These are phyloP conservation scores for Thielaviopsis cerberus DNA, from an alignment of 2,329 filamentous ascomycete genomes.

Conservation along the genomic window DNA sequence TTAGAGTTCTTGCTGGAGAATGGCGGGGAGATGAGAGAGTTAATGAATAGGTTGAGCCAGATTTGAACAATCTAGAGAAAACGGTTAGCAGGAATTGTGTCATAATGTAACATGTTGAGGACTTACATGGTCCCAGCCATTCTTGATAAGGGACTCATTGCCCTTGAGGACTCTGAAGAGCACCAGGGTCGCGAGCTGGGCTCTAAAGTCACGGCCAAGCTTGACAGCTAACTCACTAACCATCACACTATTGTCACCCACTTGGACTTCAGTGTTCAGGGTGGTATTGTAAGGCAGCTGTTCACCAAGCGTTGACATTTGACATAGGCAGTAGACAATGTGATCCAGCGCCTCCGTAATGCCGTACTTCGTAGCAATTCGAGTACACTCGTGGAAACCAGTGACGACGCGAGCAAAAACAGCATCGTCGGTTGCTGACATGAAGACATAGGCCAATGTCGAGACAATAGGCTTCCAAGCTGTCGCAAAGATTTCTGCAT, in stretches of 20 bases:
- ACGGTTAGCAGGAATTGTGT: conserved; percentile 22
- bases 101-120: not conserved
- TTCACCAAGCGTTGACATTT: conserved; percentile 73
- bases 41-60: conserved; percentile 88
- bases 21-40: conserved; percentile 74
- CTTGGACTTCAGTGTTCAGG: conserved; percentile 90
- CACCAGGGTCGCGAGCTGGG: conserved; percentile 85
- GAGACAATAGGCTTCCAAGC: conserved; percentile 93
- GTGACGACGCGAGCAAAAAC: conserved; percentile 87
- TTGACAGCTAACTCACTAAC: conserved; percentile 94
- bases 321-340: conserved; percentile 74
- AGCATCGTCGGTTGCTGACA: conserved; percentile 91
- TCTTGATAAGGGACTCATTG: conserved; percentile 57
- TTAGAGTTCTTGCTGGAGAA: conserved; percentile 32
- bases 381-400: conserved; percentile 89
- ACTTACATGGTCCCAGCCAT: conserved; percentile 63
- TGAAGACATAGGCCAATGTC: conserved; percentile 92
- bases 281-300: conserved; percentile 61
- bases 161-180: conserved; percentile 80
- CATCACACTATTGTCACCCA: conserved; percentile 84
- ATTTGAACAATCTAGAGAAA: conserved; percentile 58
- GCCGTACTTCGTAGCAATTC: conserved; percentile 70
- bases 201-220: conserved; percentile 81
- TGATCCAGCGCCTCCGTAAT: conserved; percentile 78
- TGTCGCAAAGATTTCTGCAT: conserved; percentile 91